Base-by-base conservation (phyloP, 2,329 filamentous ascomycete species). In the Aspergillus tanneri region DNA sequence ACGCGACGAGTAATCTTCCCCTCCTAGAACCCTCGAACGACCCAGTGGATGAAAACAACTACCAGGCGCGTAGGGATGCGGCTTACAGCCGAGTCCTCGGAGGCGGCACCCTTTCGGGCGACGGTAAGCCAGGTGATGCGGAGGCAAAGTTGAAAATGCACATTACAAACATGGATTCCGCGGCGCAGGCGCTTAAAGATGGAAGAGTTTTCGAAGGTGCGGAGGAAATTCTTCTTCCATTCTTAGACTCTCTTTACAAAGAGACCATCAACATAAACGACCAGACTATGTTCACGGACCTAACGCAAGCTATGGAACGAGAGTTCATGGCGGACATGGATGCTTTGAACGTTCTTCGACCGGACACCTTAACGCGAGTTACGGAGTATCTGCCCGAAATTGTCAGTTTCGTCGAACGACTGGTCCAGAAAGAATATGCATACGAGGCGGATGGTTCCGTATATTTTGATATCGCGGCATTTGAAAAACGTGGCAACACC, bases 141-240 rank as follows among this genome's bases (percentile, higher is more conserved):
- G 88, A 95, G 66, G 88, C 89, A 11, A 95, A 95, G 74, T 72
- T 89, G 57, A 95, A 91, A 72, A 95, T 95, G 89, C 88, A 95
- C 62, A 80, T 95, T 53, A 84, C 82, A 54, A 85, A 82, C 0
- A 76, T 77, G 2, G 66, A 74, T 11, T 73, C 76, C 2, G 81
- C 83, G 14, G 76, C 78, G 9, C 73, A 75, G 47, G 78, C 77
- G 2, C 67, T 85, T 46, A 51, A 35, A 42, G 62, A 40, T 57
- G 67, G 48, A 58, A 62, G 25, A 72, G 0, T 85, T 86, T 64
- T 83, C 80, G 49, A 66, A 71, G n/a, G 76, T 77, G 30, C 80
- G 2, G 77, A 84, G 49, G 85, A 87, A 54, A 82, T 95, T 16
- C 72, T 97, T 6, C 75, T 93, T 10, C 88, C 90, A 0, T 93